Conservation (phyloP, 345 rosid species). For the Populus alba region DNA sequence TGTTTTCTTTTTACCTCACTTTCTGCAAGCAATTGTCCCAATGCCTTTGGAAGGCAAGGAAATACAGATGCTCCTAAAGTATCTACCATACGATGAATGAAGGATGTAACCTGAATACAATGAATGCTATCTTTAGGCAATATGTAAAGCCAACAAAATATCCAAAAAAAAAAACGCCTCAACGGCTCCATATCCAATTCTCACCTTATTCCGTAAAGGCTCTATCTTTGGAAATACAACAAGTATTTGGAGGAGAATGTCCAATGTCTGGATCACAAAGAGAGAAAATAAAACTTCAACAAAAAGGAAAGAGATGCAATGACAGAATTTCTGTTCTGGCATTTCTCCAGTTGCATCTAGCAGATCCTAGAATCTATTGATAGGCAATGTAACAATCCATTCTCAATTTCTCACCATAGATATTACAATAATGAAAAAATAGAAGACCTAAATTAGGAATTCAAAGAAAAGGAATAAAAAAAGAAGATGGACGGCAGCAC, state of each 20-base stretch:
- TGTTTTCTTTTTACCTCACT: constrained; percentile 60
- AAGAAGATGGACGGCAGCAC: background rate
- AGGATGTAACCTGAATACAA: constrained; percentile 68
- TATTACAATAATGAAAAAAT: no score
- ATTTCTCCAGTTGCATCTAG: background rate
- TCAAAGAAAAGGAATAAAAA: background rate
- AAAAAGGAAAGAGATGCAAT: background rate
- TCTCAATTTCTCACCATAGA: background rate
- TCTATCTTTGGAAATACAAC: constrained; percentile 75
- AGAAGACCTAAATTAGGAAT: background rate
- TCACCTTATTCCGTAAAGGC: constrained; percentile 78
- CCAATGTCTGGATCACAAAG: constrained; percentile 66
- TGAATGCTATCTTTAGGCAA: constrained; percentile 21
- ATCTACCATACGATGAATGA: constrained; percentile 97
- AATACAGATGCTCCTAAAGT: constrained; percentile 85
- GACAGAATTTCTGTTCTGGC: background rate
- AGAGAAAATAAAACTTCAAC: constrained; percentile 14
- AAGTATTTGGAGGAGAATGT: constrained; percentile 79
- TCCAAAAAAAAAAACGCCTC: background rate
- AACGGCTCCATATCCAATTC: constrained; percentile 16
- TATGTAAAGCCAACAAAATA: background rate
- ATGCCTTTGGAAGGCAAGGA: constrained; percentile 90
- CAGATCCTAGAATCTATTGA: background rate
- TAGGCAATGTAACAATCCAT: background rate
- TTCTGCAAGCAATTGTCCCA: constrained; percentile 84